A percentile compares a stretch with the other conserved stretches of the same genome.
These are phyloP conservation scores for Pisolithus tinctorius DNA, from an alignment of 768 basidiomycete genomes.

Conservation along the genomic window DNA sequence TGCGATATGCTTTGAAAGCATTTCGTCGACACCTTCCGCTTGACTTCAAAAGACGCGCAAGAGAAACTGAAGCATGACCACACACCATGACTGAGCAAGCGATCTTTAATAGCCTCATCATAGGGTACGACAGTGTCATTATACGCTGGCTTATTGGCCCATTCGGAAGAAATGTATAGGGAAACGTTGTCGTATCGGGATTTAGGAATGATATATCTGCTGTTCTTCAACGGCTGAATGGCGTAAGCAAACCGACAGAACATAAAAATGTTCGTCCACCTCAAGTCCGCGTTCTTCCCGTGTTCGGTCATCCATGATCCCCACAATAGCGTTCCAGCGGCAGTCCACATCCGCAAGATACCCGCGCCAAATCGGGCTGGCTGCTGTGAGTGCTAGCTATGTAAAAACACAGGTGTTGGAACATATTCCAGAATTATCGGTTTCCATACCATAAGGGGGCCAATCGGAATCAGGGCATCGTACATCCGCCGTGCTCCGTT, in stretches of 20 bases:
- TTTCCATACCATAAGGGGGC: slow-evolving; percentile 80
- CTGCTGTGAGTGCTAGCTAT: slow-evolving; percentile 89
- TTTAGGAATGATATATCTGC: slow-evolving; percentile 81
- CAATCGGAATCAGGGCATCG: slow-evolving; percentile 91
- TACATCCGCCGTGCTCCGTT: slow-evolving; percentile 89
- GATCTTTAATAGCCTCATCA: slow-evolving; percentile 65
- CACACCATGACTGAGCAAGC: slow-evolving; percentile 68
- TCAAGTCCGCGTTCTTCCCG: slow-evolving; percentile 82
- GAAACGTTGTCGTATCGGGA: slow-evolving; percentile 97
- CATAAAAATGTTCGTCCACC: slow-evolving; percentile 41
- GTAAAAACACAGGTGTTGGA: neutral
- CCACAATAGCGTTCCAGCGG: slow-evolving; percentile 97
- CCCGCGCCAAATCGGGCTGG: slow-evolving; percentile 92
- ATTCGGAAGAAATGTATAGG: slow-evolving; percentile 82
- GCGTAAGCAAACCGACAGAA: slow-evolving; percentile 2
- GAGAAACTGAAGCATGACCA: neutral
- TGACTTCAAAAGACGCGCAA: neutral
- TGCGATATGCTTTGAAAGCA: slow-evolving; percentile 85
- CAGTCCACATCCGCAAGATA: slow-evolving; percentile 96
- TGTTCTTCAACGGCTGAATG: slow-evolving; percentile 66
- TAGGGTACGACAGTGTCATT: slow-evolving; percentile 83
- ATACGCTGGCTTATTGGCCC: slow-evolving; percentile 88
- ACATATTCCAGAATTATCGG: neutral
- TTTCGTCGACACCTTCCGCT: slow-evolving; percentile 68
- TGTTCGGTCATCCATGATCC: slow-evolving; percentile 94